Percentiles rank a stretch among this genome's conserved stretches.
phyloP scores from a whole-genome alignment of 306 rosid species.

The Senna tora region DNA sequence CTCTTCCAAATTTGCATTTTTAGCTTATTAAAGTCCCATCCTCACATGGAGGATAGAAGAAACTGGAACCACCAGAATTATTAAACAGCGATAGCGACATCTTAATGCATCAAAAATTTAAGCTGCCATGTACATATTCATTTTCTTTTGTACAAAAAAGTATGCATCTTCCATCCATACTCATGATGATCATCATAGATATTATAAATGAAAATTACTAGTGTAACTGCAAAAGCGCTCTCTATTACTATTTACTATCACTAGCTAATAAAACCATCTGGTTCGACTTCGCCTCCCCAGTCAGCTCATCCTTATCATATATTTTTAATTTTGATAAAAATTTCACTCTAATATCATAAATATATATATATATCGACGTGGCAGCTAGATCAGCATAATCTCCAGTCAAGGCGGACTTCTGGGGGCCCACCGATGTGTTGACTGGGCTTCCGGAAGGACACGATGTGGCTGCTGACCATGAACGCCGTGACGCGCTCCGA shows the following conservation, averaged over 20 bases:
- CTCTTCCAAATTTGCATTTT: not conserved
- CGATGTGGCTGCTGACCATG: slow-evolving; percentile 96
- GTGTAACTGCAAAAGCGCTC: not conserved
- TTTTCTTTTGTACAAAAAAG: slow-evolving; percentile 26
- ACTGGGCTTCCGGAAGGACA: slow-evolving; percentile 83
- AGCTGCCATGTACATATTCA: not conserved
- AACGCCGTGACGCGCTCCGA: slow-evolving; percentile 91
- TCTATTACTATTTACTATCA: not conserved
- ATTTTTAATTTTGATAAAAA: not conserved
- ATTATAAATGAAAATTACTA: not conserved
- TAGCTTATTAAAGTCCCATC: slow-evolving; percentile 11
- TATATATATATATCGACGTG: not conserved
- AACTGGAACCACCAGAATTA: not conserved
- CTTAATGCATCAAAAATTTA: not conserved
- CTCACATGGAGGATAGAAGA: slow-evolving; percentile 39
- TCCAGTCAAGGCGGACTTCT: slow-evolving; percentile 95
- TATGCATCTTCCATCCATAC: not conserved
- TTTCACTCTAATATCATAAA: not conserved
- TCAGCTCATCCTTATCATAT: too few species aligned
- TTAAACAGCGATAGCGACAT: slow-evolving; percentile 40
- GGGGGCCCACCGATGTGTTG: slow-evolving; percentile 69
- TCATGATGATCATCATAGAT: not conserved
- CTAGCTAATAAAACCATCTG: slow-evolving; percentile 36
- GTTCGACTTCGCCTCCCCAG: slow-evolving; percentile 91
- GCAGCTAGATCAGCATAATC: slow-evolving; percentile 44